phyloP scores from a whole-genome alignment of 768 basidiomycete genomes.

The Lactarius quietus region DNA sequence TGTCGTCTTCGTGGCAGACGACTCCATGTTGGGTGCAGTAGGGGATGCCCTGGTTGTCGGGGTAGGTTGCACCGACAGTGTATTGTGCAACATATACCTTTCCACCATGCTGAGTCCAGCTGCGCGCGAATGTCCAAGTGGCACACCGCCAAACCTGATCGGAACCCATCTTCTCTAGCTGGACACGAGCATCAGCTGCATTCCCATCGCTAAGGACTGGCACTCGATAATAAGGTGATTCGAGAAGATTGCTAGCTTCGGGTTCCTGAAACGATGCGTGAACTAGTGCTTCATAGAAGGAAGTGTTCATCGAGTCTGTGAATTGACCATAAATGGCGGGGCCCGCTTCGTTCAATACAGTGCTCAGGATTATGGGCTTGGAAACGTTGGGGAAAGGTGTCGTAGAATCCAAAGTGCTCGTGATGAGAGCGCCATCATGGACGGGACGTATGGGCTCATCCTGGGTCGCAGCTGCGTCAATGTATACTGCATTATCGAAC shows the following conservation, averaged over 20 bases:
- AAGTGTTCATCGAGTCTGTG: conserved; percentile 37
- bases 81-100: conserved; percentile 65
- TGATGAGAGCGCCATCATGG: conserved; percentile 64
- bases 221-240: conserved; percentile 46
- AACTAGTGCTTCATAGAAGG: conserved; percentile 40
- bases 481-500: conserved; percentile 37
- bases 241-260: conserved; percentile 43
- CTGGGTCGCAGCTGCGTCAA: conserved; percentile 52
- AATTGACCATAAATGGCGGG: conserved; percentile 51
- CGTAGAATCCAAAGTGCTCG: conserved; percentile 58
- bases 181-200: conserved; percentile 49
- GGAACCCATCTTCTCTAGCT: conserved; percentile 57
- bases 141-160: conserved; percentile 71
- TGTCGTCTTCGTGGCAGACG: conserved; percentile 83
- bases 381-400: conserved; percentile 53
- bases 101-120: conserved; percentile 63
- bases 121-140: conserved; percentile 65
- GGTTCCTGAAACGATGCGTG: conserved; percentile 44
- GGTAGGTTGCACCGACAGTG: conserved; percentile 65
- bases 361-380: conserved; percentile 71
- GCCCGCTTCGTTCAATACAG: conserved; percentile 69
- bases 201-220: conserved; percentile 32
- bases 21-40: conserved; percentile 54
- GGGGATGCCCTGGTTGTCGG: conserved; percentile 52
- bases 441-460: conserved; percentile 64